Percentiles rank a stretch among this genome's conserved stretches.
Conservation (phyloP, 1,139 yeast species). For the Hemisphaericaspora lyxosophila region DNA sequence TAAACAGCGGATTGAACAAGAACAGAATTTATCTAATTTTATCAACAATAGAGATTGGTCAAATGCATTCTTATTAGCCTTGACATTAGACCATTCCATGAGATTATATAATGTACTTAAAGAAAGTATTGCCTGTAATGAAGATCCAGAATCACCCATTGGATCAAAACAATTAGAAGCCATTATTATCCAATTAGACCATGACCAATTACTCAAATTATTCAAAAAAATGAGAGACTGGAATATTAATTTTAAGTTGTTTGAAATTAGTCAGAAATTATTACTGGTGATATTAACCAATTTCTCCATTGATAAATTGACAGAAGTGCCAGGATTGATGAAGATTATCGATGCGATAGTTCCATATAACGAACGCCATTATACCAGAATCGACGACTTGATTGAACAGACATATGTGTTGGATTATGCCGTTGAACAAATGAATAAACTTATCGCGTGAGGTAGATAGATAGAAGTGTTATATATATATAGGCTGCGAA, state of each 20-base stretch:
- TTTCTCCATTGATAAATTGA: conserved; percentile 54
- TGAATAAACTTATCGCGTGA: conserved; percentile 46
- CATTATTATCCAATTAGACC: conserved; percentile 56
- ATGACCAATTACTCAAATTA: conserved; percentile 58
- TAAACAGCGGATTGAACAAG: conserved; percentile 73
- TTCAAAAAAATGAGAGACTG: conserved; percentile 85
- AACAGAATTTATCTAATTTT: conserved; percentile 77
- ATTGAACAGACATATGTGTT: conserved; percentile 81
- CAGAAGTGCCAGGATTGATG: conserved; percentile 67
- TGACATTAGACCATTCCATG: conserved; percentile 85
- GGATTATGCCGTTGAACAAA: conserved; percentile 81
- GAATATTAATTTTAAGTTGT: conserved; percentile 87
- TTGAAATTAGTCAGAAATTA: conserved; percentile 75
- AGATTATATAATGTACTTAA: conserved; percentile 69
- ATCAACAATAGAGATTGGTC: conserved; percentile 77
- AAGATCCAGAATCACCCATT: conserved; percentile 48
- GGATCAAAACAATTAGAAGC: conserved; percentile 66
- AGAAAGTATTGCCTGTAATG: conserved; percentile 48
- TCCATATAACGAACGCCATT: conserved; percentile 89
- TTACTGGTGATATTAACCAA: conserved; percentile 61
- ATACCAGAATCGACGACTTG: conserved; percentile 68
- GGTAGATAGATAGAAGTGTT: not conserved
- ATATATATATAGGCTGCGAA: not conserved
- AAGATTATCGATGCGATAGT: conserved; percentile 68
- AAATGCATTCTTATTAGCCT: conserved; percentile 81